Base-by-base conservation (phyloP, 306 rosid genomes). In the Dryas alaskensis region DNA sequence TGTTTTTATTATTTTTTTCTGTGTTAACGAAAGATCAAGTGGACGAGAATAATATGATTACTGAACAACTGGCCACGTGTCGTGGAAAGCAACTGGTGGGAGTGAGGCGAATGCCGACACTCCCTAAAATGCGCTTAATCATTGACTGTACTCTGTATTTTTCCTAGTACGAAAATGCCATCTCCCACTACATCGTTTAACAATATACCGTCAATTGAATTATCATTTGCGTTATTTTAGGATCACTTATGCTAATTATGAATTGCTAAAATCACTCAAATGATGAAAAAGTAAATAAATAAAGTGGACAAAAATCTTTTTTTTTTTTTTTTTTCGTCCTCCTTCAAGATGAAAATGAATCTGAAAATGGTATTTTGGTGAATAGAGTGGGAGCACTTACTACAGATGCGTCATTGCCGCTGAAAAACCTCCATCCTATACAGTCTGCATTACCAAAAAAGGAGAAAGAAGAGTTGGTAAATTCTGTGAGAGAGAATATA, bases 381-480 rank as follows among this genome's bases (percentile, higher is more conserved):
- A 81, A 65, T 51, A 14, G n/a, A 54, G 54, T 16, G 45, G 50
- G 1, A 50, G 66, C 37, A 76, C 92, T 81, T 81, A 92, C 98
- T 84, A 76, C 61, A 52, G 98, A 81, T 37, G 91, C 76, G 89
- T 84, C 96, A 31, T 75, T 74, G 54, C 86, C 88, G 72, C 85
- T 68, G 83, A 90, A 82, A 76, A 90, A 59, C 73, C 87, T 91
- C 96, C 93, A 84, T 73, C 96, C 87, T 6, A 81, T 76, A 72
- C 97, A 92, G 45, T 85, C 98, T 92, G 88, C 88, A 69, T 69
- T 79, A 57, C 73, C 43, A 60, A 65, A 10, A 31, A 47, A 0
- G 13, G 9, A 70, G 48, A 6, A 78, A 69, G 22, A 13, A 11
- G 61, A 44, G 40, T 37, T 4, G 54, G 22, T 14, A 10, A 39